Evolutionary conservation across 2,329 filamentous ascomycete species (phyloP).

Genomic region (Clarireedia paspali): DNA sequence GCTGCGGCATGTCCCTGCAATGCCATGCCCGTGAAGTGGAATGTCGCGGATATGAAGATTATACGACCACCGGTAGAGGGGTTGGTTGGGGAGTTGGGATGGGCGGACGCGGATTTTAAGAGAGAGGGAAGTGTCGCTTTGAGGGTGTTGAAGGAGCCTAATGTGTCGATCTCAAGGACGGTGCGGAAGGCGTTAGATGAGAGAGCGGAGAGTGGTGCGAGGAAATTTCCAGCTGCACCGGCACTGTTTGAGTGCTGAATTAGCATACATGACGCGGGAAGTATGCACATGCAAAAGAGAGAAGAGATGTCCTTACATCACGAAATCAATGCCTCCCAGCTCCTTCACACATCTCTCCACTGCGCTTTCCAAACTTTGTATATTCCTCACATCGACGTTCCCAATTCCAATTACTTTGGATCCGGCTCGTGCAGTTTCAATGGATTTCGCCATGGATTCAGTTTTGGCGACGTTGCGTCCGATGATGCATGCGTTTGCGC

Average conservation of each 20-base stretch:
- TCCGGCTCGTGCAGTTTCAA: slow-evolving; percentile 69
- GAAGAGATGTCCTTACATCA: slow-evolving; percentile 56
- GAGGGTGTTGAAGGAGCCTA: slow-evolving; percentile 90
- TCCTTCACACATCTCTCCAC: slow-evolving; percentile 75
- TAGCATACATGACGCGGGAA: neutral
- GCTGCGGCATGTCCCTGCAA: slow-evolving; percentile 85
- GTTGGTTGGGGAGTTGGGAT: slow-evolving; percentile 50
- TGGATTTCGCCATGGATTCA: slow-evolving; percentile 68
- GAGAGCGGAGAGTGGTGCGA: slow-evolving; percentile 75
- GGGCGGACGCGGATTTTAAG: slow-evolving; percentile 59
- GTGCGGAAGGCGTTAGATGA: slow-evolving; percentile 87
- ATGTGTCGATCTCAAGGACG: slow-evolving; percentile 92
- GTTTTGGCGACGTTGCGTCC: slow-evolving; percentile 88
- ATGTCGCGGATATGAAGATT: slow-evolving; percentile 81
- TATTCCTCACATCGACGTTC: slow-evolving; percentile 67
- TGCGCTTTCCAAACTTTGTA: slow-evolving; percentile 62
- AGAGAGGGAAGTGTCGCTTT: slow-evolving; percentile 86
- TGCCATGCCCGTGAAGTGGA: slow-evolving; percentile 82
- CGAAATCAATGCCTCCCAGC: slow-evolving; percentile 82
- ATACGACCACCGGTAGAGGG: slow-evolving; percentile 66
- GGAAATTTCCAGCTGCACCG: slow-evolving; percentile 92
- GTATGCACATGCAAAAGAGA: slow-evolving; percentile 3
- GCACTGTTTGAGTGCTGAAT: slow-evolving; percentile 45
- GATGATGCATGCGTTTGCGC: slow-evolving; percentile 89
- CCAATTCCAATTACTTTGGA: slow-evolving; percentile 84